These are phyloP conservation scores for Salix exigua DNA, from an alignment of 345 rosid genomes.

Conservation along the genomic window DNA sequence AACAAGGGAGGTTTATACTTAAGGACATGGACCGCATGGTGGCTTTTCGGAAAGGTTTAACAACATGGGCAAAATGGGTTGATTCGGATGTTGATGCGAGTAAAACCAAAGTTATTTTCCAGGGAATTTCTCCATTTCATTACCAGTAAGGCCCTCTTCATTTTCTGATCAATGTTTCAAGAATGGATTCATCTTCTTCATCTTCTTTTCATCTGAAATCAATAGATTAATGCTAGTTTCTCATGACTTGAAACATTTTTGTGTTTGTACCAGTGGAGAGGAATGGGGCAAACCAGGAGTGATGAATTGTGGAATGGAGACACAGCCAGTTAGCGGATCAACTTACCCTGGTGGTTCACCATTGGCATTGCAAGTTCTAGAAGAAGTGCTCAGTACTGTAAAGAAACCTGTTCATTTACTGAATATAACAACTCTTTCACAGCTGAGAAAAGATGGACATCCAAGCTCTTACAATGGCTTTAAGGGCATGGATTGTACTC, in stretches of 20 bases:
- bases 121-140: constrained; percentile 79
- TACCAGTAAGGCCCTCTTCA: constrained; percentile 45
- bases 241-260: not conserved
- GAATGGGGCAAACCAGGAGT: constrained; percentile 54
- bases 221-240: not conserved
- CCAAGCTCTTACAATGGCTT: constrained; percentile 48
- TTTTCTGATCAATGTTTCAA: not conserved
- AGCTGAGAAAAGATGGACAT: constrained; percentile 70
- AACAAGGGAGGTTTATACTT: constrained; percentile 36
- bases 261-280: constrained; percentile 35
- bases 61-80: constrained; percentile 87
- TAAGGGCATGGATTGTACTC: constrained; percentile 65
- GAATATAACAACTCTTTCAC: constrained; percentile 58
- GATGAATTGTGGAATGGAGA: constrained; percentile 46
- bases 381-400: constrained; percentile 36
- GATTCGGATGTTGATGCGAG: constrained; percentile 63
- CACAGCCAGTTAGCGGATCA: constrained; percentile 39
- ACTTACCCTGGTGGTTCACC: constrained; percentile 39
- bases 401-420: constrained; percentile 52
- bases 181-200: not conserved
- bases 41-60: constrained; percentile 61
- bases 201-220: not conserved
- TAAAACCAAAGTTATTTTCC: constrained; percentile 60
- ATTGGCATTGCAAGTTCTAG: constrained; percentile 32
- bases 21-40: constrained; percentile 73